These are phyloP conservation scores for Vaccinium macrocarpon DNA, from an alignment of 148 eudicot genomes.

Conservation along the genomic window DNA sequence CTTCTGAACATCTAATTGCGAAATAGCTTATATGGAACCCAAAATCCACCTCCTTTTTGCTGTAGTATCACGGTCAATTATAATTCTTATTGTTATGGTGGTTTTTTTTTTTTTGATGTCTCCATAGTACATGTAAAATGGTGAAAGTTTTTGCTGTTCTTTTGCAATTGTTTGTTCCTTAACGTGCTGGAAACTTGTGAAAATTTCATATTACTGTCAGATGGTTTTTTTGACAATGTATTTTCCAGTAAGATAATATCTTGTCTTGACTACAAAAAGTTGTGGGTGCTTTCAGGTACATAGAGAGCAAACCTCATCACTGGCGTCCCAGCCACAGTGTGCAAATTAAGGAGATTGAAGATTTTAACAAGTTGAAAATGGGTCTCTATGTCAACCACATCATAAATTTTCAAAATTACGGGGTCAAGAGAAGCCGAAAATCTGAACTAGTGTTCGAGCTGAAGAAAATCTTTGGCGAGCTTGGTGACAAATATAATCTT, in stretches of 20 bases:
- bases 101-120: not conserved
- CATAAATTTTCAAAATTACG: constrained; percentile 69
- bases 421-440: constrained; percentile 53
- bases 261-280: not conserved
- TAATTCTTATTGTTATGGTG: not conserved
- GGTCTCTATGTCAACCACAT: constrained; percentile 64
- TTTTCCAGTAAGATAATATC: not conserved
- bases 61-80: not conserved
- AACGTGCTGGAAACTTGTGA: too few relatives aligned
- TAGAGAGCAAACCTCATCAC: constrained; percentile 72
- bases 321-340: constrained; percentile 69
- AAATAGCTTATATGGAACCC: too few relatives aligned
- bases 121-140: not conserved
- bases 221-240: not conserved
- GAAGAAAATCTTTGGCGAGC: constrained; percentile 68
- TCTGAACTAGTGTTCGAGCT: constrained; percentile 65
- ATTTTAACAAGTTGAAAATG: constrained; percentile 74
- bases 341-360: constrained; percentile 62
- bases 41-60: too few relatives aligned
- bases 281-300: constrained; percentile 43
- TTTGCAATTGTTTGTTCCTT: too few relatives aligned
- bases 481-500: constrained; percentile 57
- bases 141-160: not conserved
- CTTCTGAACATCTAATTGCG: too few relatives aligned
- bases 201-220: not conserved